phyloP scores from a whole-genome alignment of 208 protist species.

The Crithidia sp. region DNA sequence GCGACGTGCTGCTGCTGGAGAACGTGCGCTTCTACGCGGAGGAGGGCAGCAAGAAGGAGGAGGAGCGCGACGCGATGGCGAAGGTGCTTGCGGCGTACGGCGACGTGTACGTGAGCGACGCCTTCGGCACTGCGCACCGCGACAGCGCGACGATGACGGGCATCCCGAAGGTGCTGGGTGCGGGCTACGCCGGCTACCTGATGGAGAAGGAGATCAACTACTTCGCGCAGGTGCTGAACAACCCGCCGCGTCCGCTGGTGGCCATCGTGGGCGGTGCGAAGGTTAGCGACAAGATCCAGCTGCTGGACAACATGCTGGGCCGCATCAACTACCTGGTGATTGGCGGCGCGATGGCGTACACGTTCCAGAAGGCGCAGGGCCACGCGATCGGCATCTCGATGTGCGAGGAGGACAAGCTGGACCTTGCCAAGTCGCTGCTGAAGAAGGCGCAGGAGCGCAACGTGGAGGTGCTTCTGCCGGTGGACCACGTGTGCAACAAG shows the following conservation, averaged over 20 bases:
- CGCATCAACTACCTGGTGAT: constrained; percentile 99
- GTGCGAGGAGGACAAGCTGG: constrained; percentile 92
- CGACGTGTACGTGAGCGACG: constrained; percentile 99
- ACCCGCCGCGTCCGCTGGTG: constrained; percentile 90
- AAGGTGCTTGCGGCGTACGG: constrained; percentile 92
- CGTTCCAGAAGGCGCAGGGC: constrained; percentile 94
- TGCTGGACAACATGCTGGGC: constrained; percentile 99
- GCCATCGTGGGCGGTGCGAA: constrained; percentile 98
- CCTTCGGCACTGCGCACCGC: constrained; percentile 99
- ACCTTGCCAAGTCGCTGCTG: constrained; percentile 88
- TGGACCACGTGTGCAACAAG: constrained; percentile 97
- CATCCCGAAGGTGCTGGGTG: constrained; percentile 81
- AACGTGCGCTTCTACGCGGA: constrained; percentile 99
- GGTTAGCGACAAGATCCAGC: constrained; percentile 99
- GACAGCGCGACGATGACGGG: constrained; percentile 95
- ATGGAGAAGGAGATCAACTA: constrained; percentile 99
- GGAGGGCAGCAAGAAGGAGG: constrained; percentile 95
- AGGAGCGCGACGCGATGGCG: constrained; percentile 85
- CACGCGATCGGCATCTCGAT: constrained; percentile 95
- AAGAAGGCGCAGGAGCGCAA: constrained; percentile 94
- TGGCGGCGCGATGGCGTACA: constrained; percentile 99
- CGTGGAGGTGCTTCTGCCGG: constrained; percentile 97
- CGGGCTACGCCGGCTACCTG: constrained; percentile 96
- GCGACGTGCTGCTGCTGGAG: constrained; percentile 97
- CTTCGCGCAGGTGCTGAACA: constrained; percentile 95